Evolutionary conservation across 768 basidiomycete genomes (phyloP), one percentile per base, ranked within the genome.

Genomic region (Kwoniella sp.): DNA sequence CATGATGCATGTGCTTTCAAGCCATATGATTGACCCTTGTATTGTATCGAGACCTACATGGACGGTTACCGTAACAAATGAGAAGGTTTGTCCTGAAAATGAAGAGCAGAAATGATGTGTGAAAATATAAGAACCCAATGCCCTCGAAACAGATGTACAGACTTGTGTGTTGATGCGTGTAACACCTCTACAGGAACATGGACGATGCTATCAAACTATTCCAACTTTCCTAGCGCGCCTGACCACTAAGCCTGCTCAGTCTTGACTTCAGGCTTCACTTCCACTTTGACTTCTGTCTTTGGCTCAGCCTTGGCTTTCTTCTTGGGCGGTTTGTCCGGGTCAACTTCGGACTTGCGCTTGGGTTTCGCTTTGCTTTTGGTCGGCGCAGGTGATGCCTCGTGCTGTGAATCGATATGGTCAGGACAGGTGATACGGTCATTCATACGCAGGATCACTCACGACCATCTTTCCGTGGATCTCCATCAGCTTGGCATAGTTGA

Each of bases 381-480:
- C 13, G 67, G 55, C 15, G 63, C 64, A 38, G 71, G 67, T 8
- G 65, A 61, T 22, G 73, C 61, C 54, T 75, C 73, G 23, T 70
- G 28, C 55, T 57, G 26, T 2, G 22, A 29, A 22, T n/a, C n/a
- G n/a, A n/a, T n/a, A n/a, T n/a, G n/a, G n/a, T n/a, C n/a, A n/a
- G n/a, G n/a, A n/a, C n/a, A n/a, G n/a, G n/a, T n/a, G n/a, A n/a
- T n/a, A n/a, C n/a, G n/a, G n/a, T n/a, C n/a, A n/a, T n/a, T n/a
- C n/a, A n/a, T n/a, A n/a, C n/a, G n/a, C n/a, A n/a, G n/a, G n/a
- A n/a, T 23, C 12, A 54, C 58, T 61, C 48, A 61, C 60, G 12
- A 61, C 91, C 90, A 96, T 92, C 83, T 96, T 96, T 17, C 91
- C 90, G 74, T 96, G 93, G 50, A 97, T 95, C 77, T 93, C 92